A percentile compares a stretch with the other conserved stretches of the same genome.
Conservation (phyloP, 2,329 filamentous ascomycete genomes). For the Pseudophaeomoniella oleicola region DNA sequence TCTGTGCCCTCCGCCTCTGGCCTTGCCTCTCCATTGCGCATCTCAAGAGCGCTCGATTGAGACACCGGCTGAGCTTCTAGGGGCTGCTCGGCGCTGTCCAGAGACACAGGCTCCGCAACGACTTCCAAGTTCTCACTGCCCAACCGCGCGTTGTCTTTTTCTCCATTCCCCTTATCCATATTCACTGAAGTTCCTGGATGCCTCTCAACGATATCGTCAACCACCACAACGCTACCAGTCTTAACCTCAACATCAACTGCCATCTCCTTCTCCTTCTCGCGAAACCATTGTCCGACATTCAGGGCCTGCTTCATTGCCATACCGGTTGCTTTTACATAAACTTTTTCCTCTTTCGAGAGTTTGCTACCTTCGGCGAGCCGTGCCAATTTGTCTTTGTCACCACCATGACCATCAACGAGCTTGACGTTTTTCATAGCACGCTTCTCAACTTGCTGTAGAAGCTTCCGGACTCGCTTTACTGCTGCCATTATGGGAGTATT, state of each 20-base stretch:
- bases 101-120: background rate
- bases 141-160: conserved; percentile 11
- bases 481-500: conserved; percentile 42
- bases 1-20: background rate
- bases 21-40: background rate
- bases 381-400: conserved; percentile 16
- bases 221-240: conserved; percentile 41
- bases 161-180: conserved; percentile 10
- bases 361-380: conserved; percentile 19
- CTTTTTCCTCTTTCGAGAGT: conserved; percentile 28
- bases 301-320: conserved; percentile 43
- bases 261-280: conserved; percentile 29
- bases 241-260: conserved; percentile 35
- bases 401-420: conserved; percentile 13
- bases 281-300: conserved; percentile 40
- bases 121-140: background rate
- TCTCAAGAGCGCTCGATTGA: background rate
- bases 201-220: conserved; percentile 43
- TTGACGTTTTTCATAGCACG: conserved; percentile 31
- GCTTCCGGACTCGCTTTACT: conserved; percentile 43
- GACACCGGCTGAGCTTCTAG: background rate
- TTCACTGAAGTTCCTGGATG: conserved; percentile 15
- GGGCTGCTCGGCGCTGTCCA: background rate
- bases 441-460: conserved; percentile 38
- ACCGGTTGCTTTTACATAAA: conserved; percentile 45